Conservation (phyloP, 2,329 filamentous ascomycete genomes). For the Diaporthe australafricana region DNA sequence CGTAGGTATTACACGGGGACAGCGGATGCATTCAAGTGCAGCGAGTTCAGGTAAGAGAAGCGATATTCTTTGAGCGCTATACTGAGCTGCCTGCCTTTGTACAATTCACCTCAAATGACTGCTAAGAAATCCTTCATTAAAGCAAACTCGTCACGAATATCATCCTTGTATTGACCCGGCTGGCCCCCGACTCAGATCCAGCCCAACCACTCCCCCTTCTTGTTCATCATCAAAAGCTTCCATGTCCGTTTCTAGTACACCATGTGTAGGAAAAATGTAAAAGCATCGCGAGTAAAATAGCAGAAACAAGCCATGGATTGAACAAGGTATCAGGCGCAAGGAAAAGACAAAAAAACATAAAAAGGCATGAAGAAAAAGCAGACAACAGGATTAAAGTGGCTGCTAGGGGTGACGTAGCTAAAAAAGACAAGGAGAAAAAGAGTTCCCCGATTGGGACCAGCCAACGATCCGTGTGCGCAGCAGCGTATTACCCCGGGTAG, state of each 20-base stretch:
- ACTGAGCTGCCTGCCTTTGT: constrained; percentile 26
- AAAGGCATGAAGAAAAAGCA: constrained; percentile 48
- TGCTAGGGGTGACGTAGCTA: constrained; percentile 56
- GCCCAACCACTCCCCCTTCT: background rate
- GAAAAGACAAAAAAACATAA: constrained; percentile 34
- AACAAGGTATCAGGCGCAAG: constrained; percentile 69
- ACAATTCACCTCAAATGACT: constrained; percentile 28
- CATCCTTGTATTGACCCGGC: constrained; percentile 27
- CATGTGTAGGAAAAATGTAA: constrained; percentile 18
- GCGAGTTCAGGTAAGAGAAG: constrained; percentile 27
- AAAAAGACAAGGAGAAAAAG: constrained; percentile 59
- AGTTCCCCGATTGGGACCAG: constrained; percentile 61
- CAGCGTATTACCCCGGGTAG: constrained; percentile 50
- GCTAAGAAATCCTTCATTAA: constrained; percentile 25
- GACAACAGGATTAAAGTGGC: constrained; percentile 52
- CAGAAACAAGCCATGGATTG: constrained; percentile 54
- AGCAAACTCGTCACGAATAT: constrained; percentile 31
- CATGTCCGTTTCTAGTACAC: constrained; percentile 36
- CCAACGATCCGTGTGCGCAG: constrained; percentile 57
- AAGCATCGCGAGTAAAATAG: constrained; percentile 34
- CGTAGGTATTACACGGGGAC: background rate
- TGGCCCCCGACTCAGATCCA: constrained; percentile 13
- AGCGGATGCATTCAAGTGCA: background rate
- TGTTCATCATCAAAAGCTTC: constrained; percentile 12
- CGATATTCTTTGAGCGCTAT: constrained; percentile 35